Conservation (phyloP, 1,139 yeast genomes). For the Pichia sp. region DNA sequence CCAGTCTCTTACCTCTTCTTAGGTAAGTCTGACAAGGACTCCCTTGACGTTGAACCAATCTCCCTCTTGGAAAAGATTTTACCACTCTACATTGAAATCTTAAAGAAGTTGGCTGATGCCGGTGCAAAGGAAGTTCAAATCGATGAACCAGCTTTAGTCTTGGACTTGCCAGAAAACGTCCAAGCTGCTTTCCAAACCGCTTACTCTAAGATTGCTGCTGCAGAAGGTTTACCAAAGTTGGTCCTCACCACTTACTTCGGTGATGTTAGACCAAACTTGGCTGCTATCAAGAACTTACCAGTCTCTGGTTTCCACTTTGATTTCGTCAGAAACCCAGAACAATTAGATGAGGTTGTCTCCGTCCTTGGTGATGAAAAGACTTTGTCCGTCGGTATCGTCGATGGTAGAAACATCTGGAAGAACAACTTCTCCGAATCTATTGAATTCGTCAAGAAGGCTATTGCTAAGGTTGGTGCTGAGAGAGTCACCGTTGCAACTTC, state of each 20-base stretch:
- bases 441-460: conserved; percentile 72
- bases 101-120: conserved; percentile 81
- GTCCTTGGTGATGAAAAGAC: conserved; percentile 62
- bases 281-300: conserved; percentile 81
- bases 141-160: conserved; percentile 94
- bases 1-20: conserved; percentile 91
- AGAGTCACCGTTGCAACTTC: conserved; percentile 93
- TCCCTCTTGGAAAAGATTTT: conserved; percentile 78
- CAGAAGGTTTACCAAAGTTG: conserved; percentile 67
- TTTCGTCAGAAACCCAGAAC: conserved; percentile 94
- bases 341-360: conserved; percentile 74
- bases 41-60: conserved; percentile 90
- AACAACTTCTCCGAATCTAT: conserved; percentile 86
- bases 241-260: conserved; percentile 92
- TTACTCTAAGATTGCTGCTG: conserved; percentile 59
- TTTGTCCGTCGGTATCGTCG: conserved; percentile 93
- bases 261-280: conserved; percentile 94
- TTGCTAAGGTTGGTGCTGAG: conserved; percentile 78
- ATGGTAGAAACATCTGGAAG: conserved; percentile 99
- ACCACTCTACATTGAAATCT: conserved; percentile 87
- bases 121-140: conserved; percentile 96
- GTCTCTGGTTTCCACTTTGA: conserved; percentile 96
- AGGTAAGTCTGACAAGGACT: conserved; percentile 98
- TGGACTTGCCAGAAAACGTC: conserved; percentile 82
- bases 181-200: conserved; percentile 85